These are phyloP conservation scores for Pyricularia grisea DNA, from an alignment of 2,329 filamentous ascomycete species.

Conservation along the genomic window DNA sequence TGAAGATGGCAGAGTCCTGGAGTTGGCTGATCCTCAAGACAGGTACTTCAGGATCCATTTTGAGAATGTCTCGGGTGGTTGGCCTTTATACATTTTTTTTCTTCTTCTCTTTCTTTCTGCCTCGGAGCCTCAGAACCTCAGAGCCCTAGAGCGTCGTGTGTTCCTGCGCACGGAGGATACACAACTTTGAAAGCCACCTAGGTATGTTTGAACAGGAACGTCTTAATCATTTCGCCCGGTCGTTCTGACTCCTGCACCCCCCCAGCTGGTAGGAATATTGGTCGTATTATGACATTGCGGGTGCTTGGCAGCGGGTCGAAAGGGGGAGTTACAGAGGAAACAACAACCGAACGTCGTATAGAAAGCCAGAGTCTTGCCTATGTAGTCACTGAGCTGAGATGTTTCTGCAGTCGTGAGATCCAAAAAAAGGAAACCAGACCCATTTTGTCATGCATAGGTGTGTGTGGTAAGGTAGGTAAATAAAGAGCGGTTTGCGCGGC, in stretches of 20 bases:
- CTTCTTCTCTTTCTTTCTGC: not conserved
- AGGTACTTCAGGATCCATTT: not conserved
- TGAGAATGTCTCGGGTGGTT: not conserved
- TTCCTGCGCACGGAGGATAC: not conserved
- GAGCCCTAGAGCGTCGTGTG: not conserved
- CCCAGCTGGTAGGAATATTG: not conserved
- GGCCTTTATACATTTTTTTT: not conserved
- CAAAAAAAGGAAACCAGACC: not conserved
- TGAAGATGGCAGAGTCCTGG: not conserved
- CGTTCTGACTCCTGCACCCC: not conserved
- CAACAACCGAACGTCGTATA: not conserved
- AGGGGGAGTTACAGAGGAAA: not conserved
- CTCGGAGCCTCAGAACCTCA: too few relatives aligned
- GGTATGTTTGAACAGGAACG: not conserved
- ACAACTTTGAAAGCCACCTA: not conserved
- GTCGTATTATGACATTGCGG: not conserved
- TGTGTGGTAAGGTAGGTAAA: not conserved
- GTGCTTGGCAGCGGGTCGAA: not conserved
- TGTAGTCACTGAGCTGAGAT: not conserved
- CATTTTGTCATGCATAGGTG: not conserved
- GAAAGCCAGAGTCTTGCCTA: not conserved
- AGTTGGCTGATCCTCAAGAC: not conserved
- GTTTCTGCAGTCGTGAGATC: not conserved
- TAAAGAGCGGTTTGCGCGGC: not conserved
- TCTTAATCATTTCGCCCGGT: not conserved